A percentile compares a stretch with the other conserved stretches of the same genome.
Conservation (phyloP, 257 asterid genomes). For the Ilex aquifolium region DNA sequence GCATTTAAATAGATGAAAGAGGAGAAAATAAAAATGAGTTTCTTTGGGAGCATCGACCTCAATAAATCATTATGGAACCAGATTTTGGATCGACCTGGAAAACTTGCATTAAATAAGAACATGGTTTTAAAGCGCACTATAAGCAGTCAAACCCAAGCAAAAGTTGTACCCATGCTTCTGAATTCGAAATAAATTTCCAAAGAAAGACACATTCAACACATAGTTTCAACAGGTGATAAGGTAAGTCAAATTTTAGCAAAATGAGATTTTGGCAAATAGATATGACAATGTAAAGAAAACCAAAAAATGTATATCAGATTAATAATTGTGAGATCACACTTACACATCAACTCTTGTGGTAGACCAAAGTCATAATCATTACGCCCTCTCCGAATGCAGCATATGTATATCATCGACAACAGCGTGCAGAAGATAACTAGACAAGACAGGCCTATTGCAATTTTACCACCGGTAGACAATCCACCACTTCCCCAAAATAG, state of each 20-base stretch:
- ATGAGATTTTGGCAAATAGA: slow-evolving; percentile 1
- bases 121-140: too few relatives aligned
- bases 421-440: slow-evolving; percentile 38
- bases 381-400: slow-evolving; percentile 49
- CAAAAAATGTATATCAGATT: not conserved
- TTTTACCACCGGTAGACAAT: slow-evolving; percentile 68
- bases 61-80: too few relatives aligned
- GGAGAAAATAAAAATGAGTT: too few relatives aligned
- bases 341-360: slow-evolving; percentile 72
- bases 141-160: not conserved
- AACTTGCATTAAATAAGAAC: too few relatives aligned
- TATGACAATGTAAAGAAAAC: not conserved
- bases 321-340: slow-evolving; percentile 23
- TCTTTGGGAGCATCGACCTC: too few relatives aligned
- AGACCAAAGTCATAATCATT: slow-evolving; percentile 80
- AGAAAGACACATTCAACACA: not conserved
- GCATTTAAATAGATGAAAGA: too few relatives aligned
- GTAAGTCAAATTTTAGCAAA: not conserved
- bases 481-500: slow-evolving; percentile 79
- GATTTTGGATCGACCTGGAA: too few relatives aligned
- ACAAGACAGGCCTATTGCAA: slow-evolving; percentile 58
- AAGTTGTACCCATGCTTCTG: not conserved
- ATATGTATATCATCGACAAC: slow-evolving; percentile 33
- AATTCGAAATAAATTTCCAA: not conserved
- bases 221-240: not conserved